These are phyloP conservation scores for Allomyces macrogynus DNA, from an alignment of 192 early-diverging fungal species.

Conservation along the genomic window DNA sequence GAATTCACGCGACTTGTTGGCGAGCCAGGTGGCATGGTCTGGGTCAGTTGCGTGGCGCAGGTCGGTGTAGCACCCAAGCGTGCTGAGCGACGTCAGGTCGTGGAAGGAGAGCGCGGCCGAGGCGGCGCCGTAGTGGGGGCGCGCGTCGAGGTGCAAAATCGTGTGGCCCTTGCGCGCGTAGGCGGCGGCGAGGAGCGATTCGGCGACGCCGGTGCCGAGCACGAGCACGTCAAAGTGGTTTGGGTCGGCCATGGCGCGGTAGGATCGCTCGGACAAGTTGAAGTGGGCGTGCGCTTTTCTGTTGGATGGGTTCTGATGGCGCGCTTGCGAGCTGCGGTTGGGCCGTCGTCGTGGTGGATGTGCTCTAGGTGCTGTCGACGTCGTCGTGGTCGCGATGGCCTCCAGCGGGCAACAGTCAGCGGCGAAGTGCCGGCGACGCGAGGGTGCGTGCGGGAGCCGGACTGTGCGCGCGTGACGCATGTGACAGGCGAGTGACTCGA, in stretches of 20 bases:
- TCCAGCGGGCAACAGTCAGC: too few relatives aligned
- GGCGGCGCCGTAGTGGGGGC: constrained; percentile 56
- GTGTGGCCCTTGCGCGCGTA: constrained; percentile 40
- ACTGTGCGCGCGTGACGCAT: too few relatives aligned
- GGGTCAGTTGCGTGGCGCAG: not conserved
- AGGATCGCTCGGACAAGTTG: too few relatives aligned
- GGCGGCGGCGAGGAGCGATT: constrained; percentile 59
- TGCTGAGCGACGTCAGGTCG: constrained; percentile 17
- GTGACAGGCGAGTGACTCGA: too few relatives aligned
- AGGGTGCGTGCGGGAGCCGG: too few relatives aligned
- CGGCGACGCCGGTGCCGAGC: constrained; percentile 65
- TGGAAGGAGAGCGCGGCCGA: constrained; percentile 31
- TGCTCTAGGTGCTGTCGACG: too few relatives aligned
- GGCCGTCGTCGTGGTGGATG: too few relatives aligned
- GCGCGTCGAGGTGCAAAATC: constrained; percentile 67
- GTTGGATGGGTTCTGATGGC: not conserved
- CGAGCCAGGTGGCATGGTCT: not conserved
- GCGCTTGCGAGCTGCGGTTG: not conserved
- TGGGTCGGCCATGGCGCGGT: constrained; percentile 18
- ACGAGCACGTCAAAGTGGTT: constrained; percentile 55
- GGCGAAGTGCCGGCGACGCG: too few relatives aligned
- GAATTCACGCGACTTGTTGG: constrained; percentile 33
- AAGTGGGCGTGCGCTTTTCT: too few relatives aligned
- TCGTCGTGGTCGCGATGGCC: too few relatives aligned
- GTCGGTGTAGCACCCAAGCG: not conserved